These are phyloP conservation scores for Boehmeria nivea DNA, from an alignment of 306 rosid species.

Conservation along the genomic window DNA sequence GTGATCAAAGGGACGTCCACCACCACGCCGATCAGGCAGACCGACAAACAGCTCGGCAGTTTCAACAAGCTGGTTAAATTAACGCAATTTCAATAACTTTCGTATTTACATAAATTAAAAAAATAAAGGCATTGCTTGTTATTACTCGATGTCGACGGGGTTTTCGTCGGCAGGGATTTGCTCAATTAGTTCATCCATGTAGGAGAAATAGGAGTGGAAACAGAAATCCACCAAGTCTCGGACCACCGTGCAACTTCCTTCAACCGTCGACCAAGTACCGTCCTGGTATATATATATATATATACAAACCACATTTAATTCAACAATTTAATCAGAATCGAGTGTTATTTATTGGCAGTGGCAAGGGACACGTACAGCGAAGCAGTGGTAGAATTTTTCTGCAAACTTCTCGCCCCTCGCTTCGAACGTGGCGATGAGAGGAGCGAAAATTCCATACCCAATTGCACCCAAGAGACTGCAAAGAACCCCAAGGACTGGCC, in stretches of 20 bases:
- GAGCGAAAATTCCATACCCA: slow-evolving; percentile 70
- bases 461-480: slow-evolving; percentile 72
- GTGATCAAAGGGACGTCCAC: slow-evolving; percentile 50
- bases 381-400: slow-evolving; percentile 55
- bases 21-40: slow-evolving; percentile 44
- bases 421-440: slow-evolving; percentile 75
- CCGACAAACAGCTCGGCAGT: slow-evolving; percentile 68
- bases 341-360: no score
- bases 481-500: slow-evolving; percentile 52
- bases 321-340: no score
- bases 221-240: slow-evolving; percentile 68
- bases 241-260: slow-evolving; percentile 55
- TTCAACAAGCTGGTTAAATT: slow-evolving; percentile 36
- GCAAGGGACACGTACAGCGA: slow-evolving; percentile 45
- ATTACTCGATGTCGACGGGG: slow-evolving; percentile 53
- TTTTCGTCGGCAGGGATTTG: slow-evolving; percentile 46
- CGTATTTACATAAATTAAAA: background rate
- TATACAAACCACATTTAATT: slow-evolving; percentile 5
- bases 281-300: slow-evolving; percentile 43
- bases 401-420: slow-evolving; percentile 44
- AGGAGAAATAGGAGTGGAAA: slow-evolving; percentile 81
- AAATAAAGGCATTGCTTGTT: background rate
- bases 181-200: slow-evolving; percentile 74
- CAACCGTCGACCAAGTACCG: slow-evolving; percentile 64
- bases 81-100: background rate